Evolutionary conservation across 768 basidiomycete species (phyloP).

Genomic region (Suillus plorans): DNA sequence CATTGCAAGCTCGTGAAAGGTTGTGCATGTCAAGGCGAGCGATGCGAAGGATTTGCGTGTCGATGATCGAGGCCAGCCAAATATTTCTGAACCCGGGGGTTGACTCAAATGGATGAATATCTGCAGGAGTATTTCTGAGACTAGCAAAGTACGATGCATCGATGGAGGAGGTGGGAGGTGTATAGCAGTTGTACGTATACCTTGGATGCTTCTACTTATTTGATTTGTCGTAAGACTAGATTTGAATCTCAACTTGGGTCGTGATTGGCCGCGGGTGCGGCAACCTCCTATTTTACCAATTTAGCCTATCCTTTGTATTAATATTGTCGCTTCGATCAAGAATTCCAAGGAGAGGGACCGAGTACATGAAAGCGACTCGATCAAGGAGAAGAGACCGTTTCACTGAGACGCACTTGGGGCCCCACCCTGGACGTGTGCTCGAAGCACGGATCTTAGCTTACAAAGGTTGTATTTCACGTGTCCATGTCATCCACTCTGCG

Average conservation of each 20-base stretch:
- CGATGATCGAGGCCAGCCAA: not conserved
- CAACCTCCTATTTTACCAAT: no score
- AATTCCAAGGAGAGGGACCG: no score
- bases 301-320: no score
- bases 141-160: not conserved
- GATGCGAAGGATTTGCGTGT: not conserved
- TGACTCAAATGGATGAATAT: not conserved
- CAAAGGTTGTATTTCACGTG: no score
- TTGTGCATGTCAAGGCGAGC: conserved; percentile 8
- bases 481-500: no score
- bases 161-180: not conserved
- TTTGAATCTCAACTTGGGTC: not conserved
- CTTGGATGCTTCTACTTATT: not conserved
- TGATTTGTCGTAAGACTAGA: not conserved
- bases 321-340: no score
- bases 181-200: not conserved
- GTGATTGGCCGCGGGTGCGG: no score
- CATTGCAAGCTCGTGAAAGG: conserved; percentile 6
- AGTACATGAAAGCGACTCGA: no score
- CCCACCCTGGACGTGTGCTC: no score
- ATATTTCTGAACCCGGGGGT: not conserved
- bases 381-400: no score
- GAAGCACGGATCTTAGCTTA: no score
- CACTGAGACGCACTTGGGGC: no score
- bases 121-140: not conserved